Evolutionary conservation across 1,284 basidiomycete genomes (phyloP), one percentile per base, ranked within the genome.

Genomic region (Ustilago shanxiensis): DNA sequence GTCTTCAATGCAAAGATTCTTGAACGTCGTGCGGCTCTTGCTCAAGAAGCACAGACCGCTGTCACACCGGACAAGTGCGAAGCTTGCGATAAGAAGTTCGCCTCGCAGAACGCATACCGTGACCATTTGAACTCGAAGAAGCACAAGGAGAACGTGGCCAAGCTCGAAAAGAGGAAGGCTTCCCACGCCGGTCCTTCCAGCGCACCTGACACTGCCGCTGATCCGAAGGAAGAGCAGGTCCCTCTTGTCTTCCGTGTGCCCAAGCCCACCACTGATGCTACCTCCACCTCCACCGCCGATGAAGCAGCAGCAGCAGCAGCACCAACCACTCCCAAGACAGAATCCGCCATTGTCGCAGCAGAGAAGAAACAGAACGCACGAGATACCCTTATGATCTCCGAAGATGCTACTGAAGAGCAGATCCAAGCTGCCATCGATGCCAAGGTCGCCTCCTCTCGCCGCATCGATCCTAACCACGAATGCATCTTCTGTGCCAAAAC

Each of bases 1-100:
- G 85, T 92, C 0, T 99, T 98, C 88, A 93, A 95, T 82, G 91
- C 94, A 82, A 99, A 98, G 85, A 92, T 98, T n/a, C 85, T 92
- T 31, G 72, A 77, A 54, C 69, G 72, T 24, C 73, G 73, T 26
- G 73, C 75, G 31, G 74, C 69, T 20, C 55, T 69, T 0, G 69
- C 69, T 1, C 61, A 64, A 22, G 66, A 72, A 44, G 62, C 66
- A 35, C 70, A 77, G 64, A 68, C 58, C 7, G 66, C 61, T n/a
- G 62, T 45, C 1, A 53, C 54, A 10, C 59, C 56, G 14, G 74
- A 77, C 63, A 63, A 55, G 44, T 77, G 74, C 54, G 67, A 65
- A 14, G 76, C 68, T 4, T 71, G 68, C 68, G 96, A 95, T 78
- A 99, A 99, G 88, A 88, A 89, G 1, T 99, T 98, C 85, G 91